A percentile compares a stretch with the other conserved stretches of the same genome.
These are phyloP conservation scores for Stropharia rugosoannulata DNA, from an alignment of 768 basidiomycete genomes.

Conservation along the genomic window DNA sequence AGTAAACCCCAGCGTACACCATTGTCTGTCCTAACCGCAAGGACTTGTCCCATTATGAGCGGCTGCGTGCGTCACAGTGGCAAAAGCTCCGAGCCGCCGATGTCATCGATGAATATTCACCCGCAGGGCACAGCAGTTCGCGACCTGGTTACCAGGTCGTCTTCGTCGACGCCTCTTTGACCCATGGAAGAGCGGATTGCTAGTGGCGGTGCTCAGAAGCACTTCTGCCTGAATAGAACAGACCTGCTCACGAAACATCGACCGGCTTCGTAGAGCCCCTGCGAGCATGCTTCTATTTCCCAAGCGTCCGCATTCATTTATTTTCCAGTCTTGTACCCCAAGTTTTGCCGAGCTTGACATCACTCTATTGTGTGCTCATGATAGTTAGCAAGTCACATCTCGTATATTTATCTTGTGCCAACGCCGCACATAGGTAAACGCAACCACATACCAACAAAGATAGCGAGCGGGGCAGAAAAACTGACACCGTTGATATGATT, in stretches of 20 bases:
- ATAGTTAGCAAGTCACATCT: constrained; percentile 4
- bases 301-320: constrained; percentile 1
- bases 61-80: background rate
- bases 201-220: constrained; percentile 27
- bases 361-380: constrained; percentile 1
- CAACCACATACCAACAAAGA: constrained; percentile 2
- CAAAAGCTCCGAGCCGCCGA: background rate
- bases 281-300: background rate
- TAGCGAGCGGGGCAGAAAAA: constrained; percentile 1
- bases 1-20: background rate
- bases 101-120: background rate
- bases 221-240: background rate
- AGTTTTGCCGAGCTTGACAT: constrained; percentile 11
- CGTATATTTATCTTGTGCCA: constrained; percentile 5
- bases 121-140: background rate
- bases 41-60: background rate
- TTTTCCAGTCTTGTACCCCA: background rate
- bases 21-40: no score
- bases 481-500: constrained; percentile 8
- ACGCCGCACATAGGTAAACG: constrained; percentile 3
- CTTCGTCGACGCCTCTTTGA: constrained; percentile 10
- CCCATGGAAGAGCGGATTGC: constrained; percentile 15
- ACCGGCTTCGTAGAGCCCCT: background rate
- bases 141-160: background rate
- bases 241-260: background rate